Evolutionary conservation across 768 basidiomycete genomes (phyloP).

Genomic region (Cyclocybe aegerita): DNA sequence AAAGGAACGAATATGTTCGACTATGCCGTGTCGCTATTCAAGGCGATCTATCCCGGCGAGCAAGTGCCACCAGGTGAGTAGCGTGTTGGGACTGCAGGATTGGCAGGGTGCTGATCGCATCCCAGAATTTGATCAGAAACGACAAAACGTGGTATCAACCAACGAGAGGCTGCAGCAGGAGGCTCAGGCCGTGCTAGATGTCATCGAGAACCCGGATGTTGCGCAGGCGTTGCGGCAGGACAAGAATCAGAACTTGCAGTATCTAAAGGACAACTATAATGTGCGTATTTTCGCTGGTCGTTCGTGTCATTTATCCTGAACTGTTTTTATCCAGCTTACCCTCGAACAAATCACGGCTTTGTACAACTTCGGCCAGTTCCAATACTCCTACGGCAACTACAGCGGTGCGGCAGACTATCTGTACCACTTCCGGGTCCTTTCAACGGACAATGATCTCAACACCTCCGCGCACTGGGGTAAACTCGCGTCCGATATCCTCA

Average conservation of each 20-base stretch:
- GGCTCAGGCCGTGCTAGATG: constrained; percentile 90
- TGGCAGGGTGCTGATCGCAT: background rate
- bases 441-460: constrained; percentile 89
- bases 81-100: background rate
- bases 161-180: constrained; percentile 86
- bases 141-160: constrained; percentile 78
- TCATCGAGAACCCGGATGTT: constrained; percentile 96
- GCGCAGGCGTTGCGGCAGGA: constrained; percentile 93
- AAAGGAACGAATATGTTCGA: constrained; percentile 99
- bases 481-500: constrained; percentile 93
- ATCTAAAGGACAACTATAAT: constrained; percentile 89
- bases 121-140: constrained; percentile 81
- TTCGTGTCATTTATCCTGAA: background rate
- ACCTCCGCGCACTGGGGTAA: constrained; percentile 99
- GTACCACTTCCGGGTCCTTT: constrained; percentile 97
- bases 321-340: constrained; percentile 62
- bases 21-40: constrained; percentile 80
- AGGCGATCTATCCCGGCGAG: constrained; percentile 74
- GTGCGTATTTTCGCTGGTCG: constrained; percentile 42
- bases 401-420: constrained; percentile 95
- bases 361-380: constrained; percentile 98
- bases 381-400: constrained; percentile 98
- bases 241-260: constrained; percentile 94
- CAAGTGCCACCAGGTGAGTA: constrained; percentile 65
- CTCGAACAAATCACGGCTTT: constrained; percentile 93